Evolutionary conservation across 495 filamentous ascomycete species (phyloP), one percentile per base, ranked within the genome.

Genomic region (Cercophora newfieldiana): DNA sequence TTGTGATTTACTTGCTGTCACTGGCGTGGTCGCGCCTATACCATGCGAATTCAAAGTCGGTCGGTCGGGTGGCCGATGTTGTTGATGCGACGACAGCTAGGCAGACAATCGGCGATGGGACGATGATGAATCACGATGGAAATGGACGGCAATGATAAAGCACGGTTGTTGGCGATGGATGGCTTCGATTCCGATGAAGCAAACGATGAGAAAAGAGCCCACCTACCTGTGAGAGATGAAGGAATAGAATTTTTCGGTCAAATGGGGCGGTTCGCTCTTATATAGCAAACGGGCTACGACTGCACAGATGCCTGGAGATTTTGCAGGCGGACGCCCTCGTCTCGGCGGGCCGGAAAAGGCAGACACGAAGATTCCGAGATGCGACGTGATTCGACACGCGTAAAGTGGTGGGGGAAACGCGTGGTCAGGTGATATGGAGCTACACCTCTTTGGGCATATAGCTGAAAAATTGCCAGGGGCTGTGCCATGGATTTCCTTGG

Each of bases 291-390:
- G n/a, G 56, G 61, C 55, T 19, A 37, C 49, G 63, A 14, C 62
- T 75, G 73, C 73, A 71, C 31, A 66, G 71, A 68, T 75, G 71
- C 73, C 73, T 75, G 69, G 69, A 10, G n/a, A 56, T 48, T 63
- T 64, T 53, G 60, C 54, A 37, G 61, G 61, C 63, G 65, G 54
- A 49, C 53, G 57, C 30, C 44, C 44, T 64, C 30, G 58, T 65
- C 66, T 71, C 59, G 68, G 72, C 69, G 63, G 48, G 14, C 69
- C 57, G 61, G 30, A 70, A 69, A 65, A 64, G 71, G 72, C 69
- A 71, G 51, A 61, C 33, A 59, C 50, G 29, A 58, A 51, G 28
- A 24, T 8, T 54, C 31, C 57, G 66, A 14, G 30, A 68, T 73
- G 65, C 54, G 67, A 61, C 74, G 74, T 70, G 71, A 72, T 68